A percentile compares a stretch with the other conserved stretches of the same genome.
These are phyloP conservation scores for Sphaerobolus stellatus DNA, from an alignment of 1,284 basidiomycete species.

Conservation along the genomic window DNA sequence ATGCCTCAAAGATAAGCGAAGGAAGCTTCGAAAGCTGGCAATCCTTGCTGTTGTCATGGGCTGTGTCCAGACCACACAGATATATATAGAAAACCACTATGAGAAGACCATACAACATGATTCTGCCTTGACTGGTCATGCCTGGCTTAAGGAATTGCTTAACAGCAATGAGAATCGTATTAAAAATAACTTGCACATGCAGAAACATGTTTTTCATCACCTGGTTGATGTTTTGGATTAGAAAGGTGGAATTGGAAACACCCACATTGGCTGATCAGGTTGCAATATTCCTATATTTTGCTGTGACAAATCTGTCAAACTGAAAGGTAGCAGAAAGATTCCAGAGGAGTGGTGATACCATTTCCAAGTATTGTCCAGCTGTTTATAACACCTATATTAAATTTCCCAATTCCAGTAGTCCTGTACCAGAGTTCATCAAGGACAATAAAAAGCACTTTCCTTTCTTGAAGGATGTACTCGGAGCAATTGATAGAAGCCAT, in stretches of 20 bases:
- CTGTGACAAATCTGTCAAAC: not conserved
- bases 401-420: not conserved
- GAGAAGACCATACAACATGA: not conserved
- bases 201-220: not conserved
- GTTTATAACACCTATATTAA: not conserved
- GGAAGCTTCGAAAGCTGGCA: too few relatives aligned
- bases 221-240: not conserved
- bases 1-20: too few relatives aligned
- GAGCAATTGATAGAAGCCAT: not conserved
- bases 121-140: not conserved
- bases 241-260: not conserved
- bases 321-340: not conserved
- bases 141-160: not conserved
- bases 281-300: not conserved
- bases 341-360: not conserved
- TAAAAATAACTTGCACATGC: not conserved
- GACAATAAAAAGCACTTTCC: conserved; percentile 1
- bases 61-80: too few relatives aligned
- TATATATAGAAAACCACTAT: too few relatives aligned
- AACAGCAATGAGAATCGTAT: not conserved
- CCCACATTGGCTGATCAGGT: not conserved
- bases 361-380: not conserved
- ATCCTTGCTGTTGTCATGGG: too few relatives aligned
- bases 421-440: not conserved
- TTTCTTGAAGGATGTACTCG: not conserved